These are phyloP conservation scores for Cryphonectria japonica DNA, from an alignment of 2,329 filamentous ascomycete species.

Conservation along the genomic window DNA sequence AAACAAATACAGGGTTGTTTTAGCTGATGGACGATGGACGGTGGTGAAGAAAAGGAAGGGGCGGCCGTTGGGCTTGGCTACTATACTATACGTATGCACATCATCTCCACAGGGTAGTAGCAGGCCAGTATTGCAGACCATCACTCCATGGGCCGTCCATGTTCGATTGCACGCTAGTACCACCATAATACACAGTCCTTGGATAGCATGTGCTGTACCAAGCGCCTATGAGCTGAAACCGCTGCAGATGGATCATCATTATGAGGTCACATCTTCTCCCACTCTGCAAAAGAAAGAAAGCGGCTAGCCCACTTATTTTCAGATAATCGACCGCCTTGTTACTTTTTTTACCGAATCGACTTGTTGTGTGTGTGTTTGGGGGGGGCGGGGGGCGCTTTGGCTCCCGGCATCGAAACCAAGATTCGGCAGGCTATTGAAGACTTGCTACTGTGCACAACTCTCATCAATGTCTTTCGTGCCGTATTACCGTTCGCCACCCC, in stretches of 20 bases:
- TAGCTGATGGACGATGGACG: not conserved
- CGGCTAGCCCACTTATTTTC: not conserved
- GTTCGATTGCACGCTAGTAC: too few species aligned
- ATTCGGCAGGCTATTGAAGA: not conserved
- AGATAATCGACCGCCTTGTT: not conserved
- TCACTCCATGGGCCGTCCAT: too few species aligned
- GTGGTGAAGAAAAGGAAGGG: not conserved
- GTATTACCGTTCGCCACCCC: not conserved
- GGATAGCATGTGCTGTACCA: not conserved
- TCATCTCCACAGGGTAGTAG: not conserved
- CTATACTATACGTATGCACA: not conserved
- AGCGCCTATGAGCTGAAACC: not conserved
- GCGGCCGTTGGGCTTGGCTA: not conserved
- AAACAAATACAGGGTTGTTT: not conserved
- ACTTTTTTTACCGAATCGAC: not conserved
- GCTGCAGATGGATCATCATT: not conserved
- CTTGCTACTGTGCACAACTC: not conserved
- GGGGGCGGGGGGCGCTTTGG: not conserved
- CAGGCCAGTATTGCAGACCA: not conserved
- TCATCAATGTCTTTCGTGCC: not conserved
- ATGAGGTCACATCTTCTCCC: conserved; percentile 1
- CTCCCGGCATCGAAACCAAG: not conserved
- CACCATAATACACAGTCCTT: not conserved
- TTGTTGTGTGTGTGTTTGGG: not conserved
- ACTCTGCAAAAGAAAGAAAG: not conserved